Conservation (phyloP, 345 rosid genomes). For the Pelargonium nanum region DNA sequence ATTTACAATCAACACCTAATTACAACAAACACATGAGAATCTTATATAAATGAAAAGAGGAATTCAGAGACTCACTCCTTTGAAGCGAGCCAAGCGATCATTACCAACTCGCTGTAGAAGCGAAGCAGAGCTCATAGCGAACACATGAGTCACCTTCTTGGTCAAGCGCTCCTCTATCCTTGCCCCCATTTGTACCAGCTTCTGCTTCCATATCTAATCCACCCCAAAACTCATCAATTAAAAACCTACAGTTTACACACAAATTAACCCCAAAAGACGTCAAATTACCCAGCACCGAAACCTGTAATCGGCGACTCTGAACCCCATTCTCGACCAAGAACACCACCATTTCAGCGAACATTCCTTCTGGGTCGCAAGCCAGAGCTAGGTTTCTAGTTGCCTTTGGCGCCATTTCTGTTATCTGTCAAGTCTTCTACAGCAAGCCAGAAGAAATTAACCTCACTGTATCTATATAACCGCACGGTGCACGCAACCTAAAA, state of each 20-base stretch:
- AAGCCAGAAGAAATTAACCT: too few relatives aligned
- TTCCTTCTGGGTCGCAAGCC: constrained; percentile 45
- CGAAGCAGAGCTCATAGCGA: constrained; percentile 38
- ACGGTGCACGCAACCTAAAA: background rate
- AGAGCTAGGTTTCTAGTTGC: constrained; percentile 30
- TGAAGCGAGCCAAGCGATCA: constrained; percentile 33
- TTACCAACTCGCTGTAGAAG: constrained; percentile 32
- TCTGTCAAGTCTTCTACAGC: constrained; percentile 1
- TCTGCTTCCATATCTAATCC: constrained; percentile 79
- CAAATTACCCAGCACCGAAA: constrained; percentile 7
- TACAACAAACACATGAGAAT: background rate
- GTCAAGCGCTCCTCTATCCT: constrained; percentile 37
- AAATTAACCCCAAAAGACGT: background rate
- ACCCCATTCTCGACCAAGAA: constrained; percentile 53
- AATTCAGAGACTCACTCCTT: constrained; percentile 34
- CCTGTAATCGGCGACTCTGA: constrained; percentile 83
- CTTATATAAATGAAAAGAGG: background rate
- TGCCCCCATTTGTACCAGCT: constrained; percentile 81
- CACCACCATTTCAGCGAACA: constrained; percentile 64
- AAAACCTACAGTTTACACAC: background rate
- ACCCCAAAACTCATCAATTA: background rate
- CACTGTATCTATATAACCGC: background rate
- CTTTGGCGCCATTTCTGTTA: constrained; percentile 62
- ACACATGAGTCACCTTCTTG: constrained; percentile 49
- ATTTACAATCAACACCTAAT: background rate